phyloP scores from a whole-genome alignment of 2,329 filamentous ascomycete genomes.

The Fusarium chaquense region DNA sequence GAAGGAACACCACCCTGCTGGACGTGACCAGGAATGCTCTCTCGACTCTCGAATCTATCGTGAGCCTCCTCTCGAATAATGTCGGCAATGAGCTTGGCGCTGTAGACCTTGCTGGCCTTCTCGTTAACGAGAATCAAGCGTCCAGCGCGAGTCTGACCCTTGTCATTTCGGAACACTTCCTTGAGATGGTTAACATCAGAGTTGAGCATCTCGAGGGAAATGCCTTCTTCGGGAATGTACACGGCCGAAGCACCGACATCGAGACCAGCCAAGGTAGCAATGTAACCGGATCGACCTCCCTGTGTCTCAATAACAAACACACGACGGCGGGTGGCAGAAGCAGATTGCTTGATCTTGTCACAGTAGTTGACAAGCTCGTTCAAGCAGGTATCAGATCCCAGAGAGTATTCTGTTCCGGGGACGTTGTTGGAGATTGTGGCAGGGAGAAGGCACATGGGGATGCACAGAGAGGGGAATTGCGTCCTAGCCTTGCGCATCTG shows the following conservation, averaged over 20 bases:
- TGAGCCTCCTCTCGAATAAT: conserved; percentile 96
- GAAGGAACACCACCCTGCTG: conserved; percentile 94
- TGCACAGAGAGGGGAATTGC: conserved; percentile 86
- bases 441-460: conserved; percentile 90
- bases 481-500: conserved; percentile 85
- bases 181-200: conserved; percentile 91
- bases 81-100: conserved; percentile 90
- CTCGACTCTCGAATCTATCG: conserved; percentile 90
- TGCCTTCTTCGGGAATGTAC: conserved; percentile 96
- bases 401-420: conserved; percentile 94
- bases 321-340: conserved; percentile 89
- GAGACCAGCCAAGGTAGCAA: conserved; percentile 90
- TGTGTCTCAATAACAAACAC: conserved; percentile 99
- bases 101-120: conserved; percentile 90
- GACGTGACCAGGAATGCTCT: conserved; percentile 92
- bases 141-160: conserved; percentile 88
- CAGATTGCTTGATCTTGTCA: conserved; percentile 97
- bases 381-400: conserved; percentile 95
- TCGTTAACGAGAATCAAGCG: conserved; percentile 98
- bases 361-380: conserved; percentile 96
- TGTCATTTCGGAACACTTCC: conserved; percentile 85
- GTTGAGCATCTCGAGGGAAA: conserved; percentile 92
- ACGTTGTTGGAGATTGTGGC: conserved; percentile 99
- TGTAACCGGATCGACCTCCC: conserved; percentile 92
- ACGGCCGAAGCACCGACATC: conserved; percentile 93